phyloP scores from a whole-genome alignment of 345 rosid species.

The Durio zibethinus region DNA sequence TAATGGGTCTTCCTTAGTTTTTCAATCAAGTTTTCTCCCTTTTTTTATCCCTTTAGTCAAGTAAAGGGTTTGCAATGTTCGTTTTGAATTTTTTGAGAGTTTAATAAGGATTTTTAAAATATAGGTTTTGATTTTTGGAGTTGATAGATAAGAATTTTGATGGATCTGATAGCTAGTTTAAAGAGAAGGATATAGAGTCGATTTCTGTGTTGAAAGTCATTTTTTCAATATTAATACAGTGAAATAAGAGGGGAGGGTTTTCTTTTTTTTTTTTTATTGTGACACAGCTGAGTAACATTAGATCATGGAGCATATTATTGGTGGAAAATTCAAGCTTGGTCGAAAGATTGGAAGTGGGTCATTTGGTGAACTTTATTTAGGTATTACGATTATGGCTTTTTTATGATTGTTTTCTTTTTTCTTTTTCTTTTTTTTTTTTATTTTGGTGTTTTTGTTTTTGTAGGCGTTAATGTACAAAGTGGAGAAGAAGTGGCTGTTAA shows the following conservation, averaged over 20 bases:
- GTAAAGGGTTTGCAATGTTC: not conserved
- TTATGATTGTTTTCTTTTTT: not conserved
- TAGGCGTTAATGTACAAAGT: conserved; percentile 65
- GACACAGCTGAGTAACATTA: conserved; percentile 10
- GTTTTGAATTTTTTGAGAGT: not conserved
- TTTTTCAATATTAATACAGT: conserved; percentile 11
- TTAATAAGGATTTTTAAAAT: not conserved
- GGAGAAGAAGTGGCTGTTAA: conserved; percentile 80
- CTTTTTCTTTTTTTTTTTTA: not conserved
- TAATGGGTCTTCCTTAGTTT: conserved; percentile 26
- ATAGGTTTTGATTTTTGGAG: conserved; percentile 17
- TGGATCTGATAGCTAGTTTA: conserved; percentile 28
- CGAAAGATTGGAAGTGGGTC: conserved; percentile 98
- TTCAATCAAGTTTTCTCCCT: conserved; percentile 19
- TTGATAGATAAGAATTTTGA: conserved; percentile 13
- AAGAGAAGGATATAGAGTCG: conserved; percentile 20
- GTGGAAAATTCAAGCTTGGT: conserved; percentile 91
- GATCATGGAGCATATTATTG: conserved; percentile 61
- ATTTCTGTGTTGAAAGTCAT: conserved; percentile 24
- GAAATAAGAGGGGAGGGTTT: not conserved
- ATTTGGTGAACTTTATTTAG: conserved; percentile 84
- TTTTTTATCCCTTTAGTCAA: not conserved
- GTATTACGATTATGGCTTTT: conserved; percentile 31
- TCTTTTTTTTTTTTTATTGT: not conserved
- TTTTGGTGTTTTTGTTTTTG: conserved; percentile 14